These are phyloP conservation scores for Leccinum rimulosum DNA, from an alignment of 768 basidiomycete genomes.

Conservation along the genomic window DNA sequence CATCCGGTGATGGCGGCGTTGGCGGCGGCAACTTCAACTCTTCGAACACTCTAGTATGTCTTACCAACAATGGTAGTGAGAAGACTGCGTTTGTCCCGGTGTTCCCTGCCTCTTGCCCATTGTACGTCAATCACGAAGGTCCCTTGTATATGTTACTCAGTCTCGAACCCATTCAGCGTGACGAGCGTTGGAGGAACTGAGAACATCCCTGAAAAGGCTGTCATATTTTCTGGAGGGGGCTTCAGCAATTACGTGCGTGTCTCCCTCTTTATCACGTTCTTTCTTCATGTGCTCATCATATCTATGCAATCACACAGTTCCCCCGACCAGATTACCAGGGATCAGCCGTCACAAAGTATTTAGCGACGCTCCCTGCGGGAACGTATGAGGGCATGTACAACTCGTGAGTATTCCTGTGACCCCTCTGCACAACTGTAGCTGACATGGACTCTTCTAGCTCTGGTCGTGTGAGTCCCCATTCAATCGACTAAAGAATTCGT, in stretches of 20 bases:
- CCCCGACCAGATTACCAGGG: constrained; percentile 54
- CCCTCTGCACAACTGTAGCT: neutral
- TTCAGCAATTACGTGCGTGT: constrained; percentile 63
- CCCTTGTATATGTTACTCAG: neutral
- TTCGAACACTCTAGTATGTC: constrained; percentile 40
- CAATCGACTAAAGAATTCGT: neutral
- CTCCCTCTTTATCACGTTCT: neutral
- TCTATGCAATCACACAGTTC: constrained; percentile 37
- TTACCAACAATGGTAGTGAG: constrained; percentile 58
- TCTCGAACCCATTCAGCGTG: constrained; percentile 41
- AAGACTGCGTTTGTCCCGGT: constrained; percentile 50
- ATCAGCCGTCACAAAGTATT: constrained; percentile 41
- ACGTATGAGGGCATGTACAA: constrained; percentile 60
- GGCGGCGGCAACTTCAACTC: constrained; percentile 55
- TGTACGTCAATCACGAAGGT: constrained; percentile 31
- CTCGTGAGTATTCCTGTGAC: constrained; percentile 35
- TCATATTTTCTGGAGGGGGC: constrained; percentile 66
- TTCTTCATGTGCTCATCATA: constrained; percentile 7
- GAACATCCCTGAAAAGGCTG: constrained; percentile 57
- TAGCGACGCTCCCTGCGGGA: constrained; percentile 26
- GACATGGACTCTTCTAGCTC: neutral
- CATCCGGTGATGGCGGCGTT: constrained; percentile 68
- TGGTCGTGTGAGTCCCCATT: constrained; percentile 40
- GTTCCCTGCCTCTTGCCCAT: constrained; percentile 66
- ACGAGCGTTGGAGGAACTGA: constrained; percentile 71